phyloP scores from a whole-genome alignment of 1,139 yeast genomes.

The Lizanozyma gosingica region DNA sequence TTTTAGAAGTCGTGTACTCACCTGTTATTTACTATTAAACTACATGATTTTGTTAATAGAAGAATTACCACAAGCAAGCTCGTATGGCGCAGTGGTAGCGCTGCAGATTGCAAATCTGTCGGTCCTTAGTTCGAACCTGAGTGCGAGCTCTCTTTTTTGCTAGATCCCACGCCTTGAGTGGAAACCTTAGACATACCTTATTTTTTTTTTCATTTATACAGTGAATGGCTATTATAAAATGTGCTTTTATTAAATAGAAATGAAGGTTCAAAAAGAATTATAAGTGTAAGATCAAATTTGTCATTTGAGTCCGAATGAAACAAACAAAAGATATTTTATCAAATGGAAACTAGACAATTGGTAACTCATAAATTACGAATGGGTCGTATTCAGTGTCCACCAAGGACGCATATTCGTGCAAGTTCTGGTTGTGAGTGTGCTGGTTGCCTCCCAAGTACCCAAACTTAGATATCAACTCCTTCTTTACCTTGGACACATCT shows the following conservation, averaged over 20 bases:
- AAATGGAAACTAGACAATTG: conserved; percentile 20
- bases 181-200: too few relatives aligned
- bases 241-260: not conserved
- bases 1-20: too few relatives aligned
- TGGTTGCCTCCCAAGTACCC: conserved; percentile 92
- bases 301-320: not conserved
- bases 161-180: too few relatives aligned
- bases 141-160: conserved; percentile 30
- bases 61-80: conserved; percentile 17
- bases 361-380: conserved; percentile 67
- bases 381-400: conserved; percentile 96
- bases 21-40: too few relatives aligned
- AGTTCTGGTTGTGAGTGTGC: conserved; percentile 51
- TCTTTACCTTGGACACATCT: conserved; percentile 49
- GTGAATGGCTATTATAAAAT: too few relatives aligned
- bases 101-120: conserved; percentile 49
- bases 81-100: conserved; percentile 50
- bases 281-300: too few relatives aligned
- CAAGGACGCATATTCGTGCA: conserved; percentile 81
- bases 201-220: too few relatives aligned
- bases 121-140: conserved; percentile 46
- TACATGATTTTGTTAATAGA: too few relatives aligned
- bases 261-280: not conserved
- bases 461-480: conserved; percentile 61
- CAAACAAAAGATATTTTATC: too few relatives aligned